Percentiles rank a stretch among this genome's conserved stretches.
These are phyloP conservation scores for Pythium phragmiticola DNA, from an alignment of 352 stramenopile genomes.

Conservation along the genomic window DNA sequence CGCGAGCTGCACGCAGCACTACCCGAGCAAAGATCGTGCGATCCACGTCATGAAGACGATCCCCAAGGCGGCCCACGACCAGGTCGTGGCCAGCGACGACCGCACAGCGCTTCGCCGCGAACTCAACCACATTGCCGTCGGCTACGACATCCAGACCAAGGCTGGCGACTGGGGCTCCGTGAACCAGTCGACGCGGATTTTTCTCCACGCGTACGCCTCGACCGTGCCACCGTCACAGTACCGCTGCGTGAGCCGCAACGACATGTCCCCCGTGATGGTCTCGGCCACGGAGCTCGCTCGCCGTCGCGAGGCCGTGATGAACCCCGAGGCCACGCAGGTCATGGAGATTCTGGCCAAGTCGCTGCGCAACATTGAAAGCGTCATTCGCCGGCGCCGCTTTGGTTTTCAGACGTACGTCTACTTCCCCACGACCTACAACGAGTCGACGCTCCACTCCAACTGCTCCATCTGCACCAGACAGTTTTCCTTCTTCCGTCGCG, in stretches of 20 bases:
- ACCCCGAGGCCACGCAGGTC: constrained; percentile 41
- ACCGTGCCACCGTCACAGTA: constrained; percentile 36
- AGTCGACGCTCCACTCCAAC: constrained; percentile 34
- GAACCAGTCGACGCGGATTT: constrained; percentile 44
- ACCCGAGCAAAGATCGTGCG: constrained; percentile 38
- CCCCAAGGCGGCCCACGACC: constrained; percentile 51
- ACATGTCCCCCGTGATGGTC: constrained; percentile 14
- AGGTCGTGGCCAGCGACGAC: constrained; percentile 47
- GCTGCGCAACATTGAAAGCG: constrained; percentile 46
- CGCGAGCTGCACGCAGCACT: constrained; percentile 44
- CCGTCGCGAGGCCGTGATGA: constrained; percentile 42
- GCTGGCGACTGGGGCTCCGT: constrained; percentile 27
- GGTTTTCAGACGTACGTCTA: constrained; percentile 72
- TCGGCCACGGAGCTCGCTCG: constrained; percentile 30
- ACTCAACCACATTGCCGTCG: constrained; percentile 57
- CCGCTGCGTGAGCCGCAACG: constrained; percentile 27
- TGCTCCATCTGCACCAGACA: constrained; percentile 52
- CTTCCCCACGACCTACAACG: constrained; percentile 33
- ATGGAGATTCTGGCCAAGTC: constrained; percentile 49
- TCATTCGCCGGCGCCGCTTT: constrained; percentile 61
- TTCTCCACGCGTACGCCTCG: constrained; percentile 57
- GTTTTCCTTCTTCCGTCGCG: constrained; percentile 48
- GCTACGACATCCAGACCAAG: constrained; percentile 49
- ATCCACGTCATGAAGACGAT: constrained; percentile 67
- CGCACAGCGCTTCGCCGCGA: constrained; percentile 47